phyloP scores from a whole-genome alignment of 1,284 basidiomycete genomes.

The Nidula niveotomentosa region DNA sequence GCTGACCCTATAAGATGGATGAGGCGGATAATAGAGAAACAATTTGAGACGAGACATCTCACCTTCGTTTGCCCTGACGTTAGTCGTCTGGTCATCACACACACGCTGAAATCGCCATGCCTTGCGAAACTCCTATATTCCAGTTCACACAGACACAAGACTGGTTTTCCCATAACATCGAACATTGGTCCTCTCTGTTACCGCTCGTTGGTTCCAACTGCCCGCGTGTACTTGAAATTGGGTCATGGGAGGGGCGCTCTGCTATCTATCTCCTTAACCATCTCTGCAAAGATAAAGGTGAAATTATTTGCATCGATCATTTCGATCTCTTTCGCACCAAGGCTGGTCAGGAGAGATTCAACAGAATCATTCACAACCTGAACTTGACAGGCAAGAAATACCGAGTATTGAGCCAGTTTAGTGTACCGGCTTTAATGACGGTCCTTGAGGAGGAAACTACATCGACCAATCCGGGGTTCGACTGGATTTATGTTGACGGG shows the following conservation, averaged over 20 bases:
- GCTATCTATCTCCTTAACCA: slow-evolving; percentile 51
- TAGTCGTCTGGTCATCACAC: too few species aligned
- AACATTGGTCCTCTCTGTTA: slow-evolving; percentile 41
- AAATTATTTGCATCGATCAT: slow-evolving; percentile 56
- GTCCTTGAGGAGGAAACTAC: slow-evolving; percentile 46
- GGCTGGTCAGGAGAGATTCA: slow-evolving; percentile 44
- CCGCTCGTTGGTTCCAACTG: slow-evolving; percentile 27
- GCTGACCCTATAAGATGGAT: too few species aligned
- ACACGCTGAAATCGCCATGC: not conserved
- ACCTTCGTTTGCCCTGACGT: too few species aligned
- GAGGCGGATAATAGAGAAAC: too few species aligned
- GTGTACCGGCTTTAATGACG: slow-evolving; percentile 47
- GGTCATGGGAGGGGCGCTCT: slow-evolving; percentile 64
- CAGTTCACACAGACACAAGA: slow-evolving; percentile 54
- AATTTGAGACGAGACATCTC: too few species aligned
- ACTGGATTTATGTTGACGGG: slow-evolving; percentile 62
- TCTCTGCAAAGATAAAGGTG: slow-evolving; percentile 42
- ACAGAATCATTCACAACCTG: slow-evolving; percentile 48
- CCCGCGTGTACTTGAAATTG: slow-evolving; percentile 56
- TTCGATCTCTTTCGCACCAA: slow-evolving; percentile 53
- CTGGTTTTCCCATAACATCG: slow-evolving; percentile 50
- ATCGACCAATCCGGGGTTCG: slow-evolving; percentile 39
- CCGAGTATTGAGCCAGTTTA: slow-evolving; percentile 52
- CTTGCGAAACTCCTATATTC: slow-evolving; percentile 7
- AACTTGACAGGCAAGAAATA: slow-evolving; percentile 37